phyloP scores from a whole-genome alignment of 2,329 filamentous ascomycete genomes.

The Colletotrichum magnum region DNA sequence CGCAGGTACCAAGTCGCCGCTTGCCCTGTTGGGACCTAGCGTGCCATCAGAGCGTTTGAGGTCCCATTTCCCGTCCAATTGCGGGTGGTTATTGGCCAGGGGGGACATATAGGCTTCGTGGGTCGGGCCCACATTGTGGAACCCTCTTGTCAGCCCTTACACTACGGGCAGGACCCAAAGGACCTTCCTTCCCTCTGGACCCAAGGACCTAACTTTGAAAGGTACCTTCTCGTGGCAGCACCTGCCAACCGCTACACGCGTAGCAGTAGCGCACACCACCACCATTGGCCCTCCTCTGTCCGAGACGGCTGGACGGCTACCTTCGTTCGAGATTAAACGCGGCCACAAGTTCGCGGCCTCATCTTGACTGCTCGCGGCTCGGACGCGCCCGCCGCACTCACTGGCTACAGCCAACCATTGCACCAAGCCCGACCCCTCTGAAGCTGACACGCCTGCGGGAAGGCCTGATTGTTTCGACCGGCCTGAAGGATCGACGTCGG shows the following conservation, averaged over 20 bases:
- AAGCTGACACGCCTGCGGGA: neutral
- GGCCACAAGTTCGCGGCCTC: constrained; percentile 35
- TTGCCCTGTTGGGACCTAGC: constrained; percentile 13
- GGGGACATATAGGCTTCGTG: constrained; percentile 23
- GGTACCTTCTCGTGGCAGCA: neutral
- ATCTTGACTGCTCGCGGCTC: constrained; percentile 29
- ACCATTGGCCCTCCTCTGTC: constrained; percentile 18
- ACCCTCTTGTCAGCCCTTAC: neutral
- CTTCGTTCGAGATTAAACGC: constrained; percentile 27
- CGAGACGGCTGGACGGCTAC: constrained; percentile 4
- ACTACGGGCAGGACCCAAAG: neutral
- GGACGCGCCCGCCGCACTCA: constrained; percentile 35
- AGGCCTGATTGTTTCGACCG: constrained; percentile 28
- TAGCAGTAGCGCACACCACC: too few relatives aligned
- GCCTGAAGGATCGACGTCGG: constrained; percentile 24
- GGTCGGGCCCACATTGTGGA: constrained; percentile 1
- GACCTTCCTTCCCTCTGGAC: neutral
- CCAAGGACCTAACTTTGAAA: too few relatives aligned
- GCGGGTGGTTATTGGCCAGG: constrained; percentile 12
- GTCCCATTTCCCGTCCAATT: constrained; percentile 23
- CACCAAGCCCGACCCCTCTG: constrained; percentile 30
- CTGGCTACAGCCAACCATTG: constrained; percentile 30
- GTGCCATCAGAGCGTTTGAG: constrained; percentile 37
- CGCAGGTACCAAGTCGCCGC: constrained; percentile 27
- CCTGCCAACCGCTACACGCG: too few relatives aligned